These are phyloP conservation scores for Candida ficus DNA, from an alignment of 805 yeast genomes.

Conservation along the genomic window DNA sequence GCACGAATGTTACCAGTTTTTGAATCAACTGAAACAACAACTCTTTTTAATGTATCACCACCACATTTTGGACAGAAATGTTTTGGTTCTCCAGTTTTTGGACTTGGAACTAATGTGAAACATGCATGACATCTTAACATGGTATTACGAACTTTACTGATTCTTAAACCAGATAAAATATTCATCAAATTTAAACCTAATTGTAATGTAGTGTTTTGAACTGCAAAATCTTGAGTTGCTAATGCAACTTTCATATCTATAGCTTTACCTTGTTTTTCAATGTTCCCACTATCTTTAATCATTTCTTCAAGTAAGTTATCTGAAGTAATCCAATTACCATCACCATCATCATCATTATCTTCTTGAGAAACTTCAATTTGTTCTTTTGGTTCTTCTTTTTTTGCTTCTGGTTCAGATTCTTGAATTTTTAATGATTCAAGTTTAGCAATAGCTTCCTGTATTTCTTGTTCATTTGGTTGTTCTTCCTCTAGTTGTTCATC, in stretches of 20 bases:
- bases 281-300: conserved; percentile 58
- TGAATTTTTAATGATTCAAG: conserved; percentile 6
- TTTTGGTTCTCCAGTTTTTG: conserved; percentile 66
- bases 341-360: conserved; percentile 58
- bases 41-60: conserved; percentile 82
- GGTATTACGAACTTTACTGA: conserved; percentile 79
- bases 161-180: conserved; percentile 75
- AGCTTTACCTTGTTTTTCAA: conserved; percentile 30
- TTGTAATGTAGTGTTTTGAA: conserved; percentile 92
- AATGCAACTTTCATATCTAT: conserved; percentile 68
- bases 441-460: conserved; percentile 26
- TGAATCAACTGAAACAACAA: conserved; percentile 82
- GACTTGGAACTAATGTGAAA: conserved; percentile 74
- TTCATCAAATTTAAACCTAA: conserved; percentile 85
- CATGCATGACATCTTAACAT: conserved; percentile 98
- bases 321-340: conserved; percentile 92
- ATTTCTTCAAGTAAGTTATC: conserved; percentile 72
- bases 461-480: conserved; percentile 1
- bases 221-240: conserved; percentile 95
- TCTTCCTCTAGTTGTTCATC: conserved; percentile 8
- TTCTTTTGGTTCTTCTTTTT: not conserved
- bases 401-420: conserved; percentile 4
- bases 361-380: conserved; percentile 18
- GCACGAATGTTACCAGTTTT: conserved; percentile 79
- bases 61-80: conserved; percentile 97